phyloP scores from a whole-genome alignment of 805 yeast genomes.

The Metschnikowia lunata region DNA sequence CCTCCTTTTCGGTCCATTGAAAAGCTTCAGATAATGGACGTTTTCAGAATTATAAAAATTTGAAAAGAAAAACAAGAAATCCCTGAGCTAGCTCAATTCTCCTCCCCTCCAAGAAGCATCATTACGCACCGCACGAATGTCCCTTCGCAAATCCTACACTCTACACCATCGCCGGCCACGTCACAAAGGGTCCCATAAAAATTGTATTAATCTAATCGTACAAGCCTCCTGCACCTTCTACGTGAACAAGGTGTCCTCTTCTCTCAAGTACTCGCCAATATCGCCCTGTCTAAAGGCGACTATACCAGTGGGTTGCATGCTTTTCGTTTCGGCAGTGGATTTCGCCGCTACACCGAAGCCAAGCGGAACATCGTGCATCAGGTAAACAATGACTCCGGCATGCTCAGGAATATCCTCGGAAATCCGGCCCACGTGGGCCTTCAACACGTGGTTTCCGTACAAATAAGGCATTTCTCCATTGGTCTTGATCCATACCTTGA shows the following conservation, averaged over 20 bases:
- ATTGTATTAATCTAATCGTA: too few relatives aligned
- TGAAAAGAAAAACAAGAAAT: too few relatives aligned
- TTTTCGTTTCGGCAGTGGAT: slow-evolving; percentile 82
- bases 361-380: slow-evolving; percentile 88
- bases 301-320: slow-evolving; percentile 87
- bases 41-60: too few relatives aligned
- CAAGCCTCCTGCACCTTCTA: slow-evolving; percentile 19
- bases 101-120: too few relatives aligned
- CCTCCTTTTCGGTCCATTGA: too few relatives aligned
- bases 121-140: too few relatives aligned
- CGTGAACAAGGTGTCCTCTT: slow-evolving; percentile 92
- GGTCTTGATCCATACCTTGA: slow-evolving; percentile 91
- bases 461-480: slow-evolving; percentile 98
- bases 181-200: too few relatives aligned
- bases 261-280: slow-evolving; percentile 96
- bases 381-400: slow-evolving; percentile 86
- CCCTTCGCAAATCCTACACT: too few relatives aligned
- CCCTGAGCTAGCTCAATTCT: too few relatives aligned
- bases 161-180: too few relatives aligned
- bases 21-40: too few relatives aligned
- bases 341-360: slow-evolving; percentile 96
- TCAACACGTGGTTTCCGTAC: slow-evolving; percentile 93
- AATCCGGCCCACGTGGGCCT: slow-evolving; percentile 95
- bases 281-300: slow-evolving; percentile 97
- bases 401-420: slow-evolving; percentile 98